These are phyloP conservation scores for Solanum peruvianum DNA, from an alignment of 257 asterid species.

Conservation along the genomic window DNA sequence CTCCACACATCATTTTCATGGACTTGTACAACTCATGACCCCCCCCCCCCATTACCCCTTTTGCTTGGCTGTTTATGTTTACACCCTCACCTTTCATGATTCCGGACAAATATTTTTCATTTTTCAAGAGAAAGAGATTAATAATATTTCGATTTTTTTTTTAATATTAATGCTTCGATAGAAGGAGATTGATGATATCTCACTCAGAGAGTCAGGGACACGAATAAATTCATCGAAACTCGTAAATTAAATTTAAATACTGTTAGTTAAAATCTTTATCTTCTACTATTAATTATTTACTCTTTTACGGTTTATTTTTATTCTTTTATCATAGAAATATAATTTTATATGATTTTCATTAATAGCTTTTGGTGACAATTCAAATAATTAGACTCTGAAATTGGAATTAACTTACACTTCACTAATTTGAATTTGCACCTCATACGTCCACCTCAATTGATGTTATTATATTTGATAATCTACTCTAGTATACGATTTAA, in stretches of 20 bases:
- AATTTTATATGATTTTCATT: not conserved
- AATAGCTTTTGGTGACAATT: not conserved
- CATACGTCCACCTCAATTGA: not conserved
- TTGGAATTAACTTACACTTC: not conserved
- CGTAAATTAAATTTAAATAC: no score
- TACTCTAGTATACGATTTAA: not conserved
- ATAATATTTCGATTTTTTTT: no score
- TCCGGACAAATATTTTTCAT: accelerated
- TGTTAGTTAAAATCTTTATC: not conserved
- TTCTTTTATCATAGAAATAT: not conserved
- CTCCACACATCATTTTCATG: slow-evolving; percentile 9
- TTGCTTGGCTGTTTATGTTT: not conserved
- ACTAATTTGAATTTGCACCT: not conserved
- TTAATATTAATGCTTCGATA: no score
- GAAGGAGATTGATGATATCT: no score
- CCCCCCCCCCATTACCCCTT: not conserved
- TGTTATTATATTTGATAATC: not conserved
- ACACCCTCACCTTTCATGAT: not conserved
- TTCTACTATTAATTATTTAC: not conserved
- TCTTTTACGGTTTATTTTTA: not conserved
- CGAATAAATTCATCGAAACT: not conserved
- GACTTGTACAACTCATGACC: not conserved
- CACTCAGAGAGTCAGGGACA: accelerated
- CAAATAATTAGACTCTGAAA: not conserved
- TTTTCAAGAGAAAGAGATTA: no score